Percentiles rank a stretch among this genome's conserved stretches.
These are phyloP conservation scores for Tuber calosporum DNA, from an alignment of 495 filamentous ascomycete species.

Conservation along the genomic window DNA sequence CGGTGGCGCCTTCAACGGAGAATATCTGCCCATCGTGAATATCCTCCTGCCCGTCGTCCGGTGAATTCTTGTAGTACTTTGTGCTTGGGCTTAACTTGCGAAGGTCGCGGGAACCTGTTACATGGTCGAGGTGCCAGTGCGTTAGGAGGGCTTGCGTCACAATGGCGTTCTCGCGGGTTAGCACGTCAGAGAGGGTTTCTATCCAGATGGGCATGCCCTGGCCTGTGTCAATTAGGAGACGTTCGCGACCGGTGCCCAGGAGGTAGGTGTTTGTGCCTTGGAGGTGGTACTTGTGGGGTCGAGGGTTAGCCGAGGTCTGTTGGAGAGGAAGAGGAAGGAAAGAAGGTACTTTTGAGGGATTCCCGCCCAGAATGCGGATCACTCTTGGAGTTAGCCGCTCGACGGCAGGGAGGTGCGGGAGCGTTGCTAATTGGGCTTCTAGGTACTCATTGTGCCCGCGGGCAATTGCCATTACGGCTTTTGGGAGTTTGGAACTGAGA, in stretches of 20 bases:
- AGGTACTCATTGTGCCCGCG: constrained; percentile 36
- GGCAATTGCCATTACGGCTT: constrained; percentile 23
- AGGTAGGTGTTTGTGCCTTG: constrained; percentile 85
- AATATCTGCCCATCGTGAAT: constrained; percentile 71
- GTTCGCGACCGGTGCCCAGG: constrained; percentile 59
- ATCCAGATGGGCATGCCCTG: constrained; percentile 49
- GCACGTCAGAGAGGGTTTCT: constrained; percentile 52
- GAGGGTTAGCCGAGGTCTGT: constrained; percentile 12
- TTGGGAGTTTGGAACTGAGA: background rate
- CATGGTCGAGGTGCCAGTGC: constrained; percentile 87
- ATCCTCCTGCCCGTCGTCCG: constrained; percentile 46
- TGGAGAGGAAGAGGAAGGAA: background rate
- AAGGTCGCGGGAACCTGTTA: constrained; percentile 64
- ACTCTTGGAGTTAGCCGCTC: constrained; percentile 59
- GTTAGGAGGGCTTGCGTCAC: constrained; percentile 65
- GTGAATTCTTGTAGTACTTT: constrained; percentile 51
- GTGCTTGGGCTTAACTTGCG: constrained; percentile 54
- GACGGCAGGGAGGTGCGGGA: constrained; percentile 53
- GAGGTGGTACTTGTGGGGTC: constrained; percentile 40
- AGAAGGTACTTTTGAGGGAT: constrained; percentile 62
- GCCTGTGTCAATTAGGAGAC: constrained; percentile 75
- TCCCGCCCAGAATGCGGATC: constrained; percentile 70
- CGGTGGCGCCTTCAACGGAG: constrained; percentile 62
- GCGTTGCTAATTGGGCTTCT: constrained; percentile 30
- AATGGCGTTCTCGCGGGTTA: constrained; percentile 58